Evolutionary conservation across 2,329 filamentous ascomycete genomes (phyloP), one percentile per base, ranked within the genome.

Genomic region (Arthrobotrys sinensis): DNA sequence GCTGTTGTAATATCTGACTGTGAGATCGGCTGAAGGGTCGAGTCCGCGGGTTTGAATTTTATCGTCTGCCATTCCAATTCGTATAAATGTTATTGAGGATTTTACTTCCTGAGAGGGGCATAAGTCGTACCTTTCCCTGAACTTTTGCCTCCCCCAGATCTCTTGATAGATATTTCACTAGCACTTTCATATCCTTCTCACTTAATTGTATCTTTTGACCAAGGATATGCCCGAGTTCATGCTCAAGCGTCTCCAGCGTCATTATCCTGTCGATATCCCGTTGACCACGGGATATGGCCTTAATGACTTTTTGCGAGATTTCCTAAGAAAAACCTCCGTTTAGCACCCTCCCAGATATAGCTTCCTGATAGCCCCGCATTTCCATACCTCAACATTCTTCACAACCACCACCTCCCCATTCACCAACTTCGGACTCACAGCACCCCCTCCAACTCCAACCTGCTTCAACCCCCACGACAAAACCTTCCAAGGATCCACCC

Each of bases 1-100:
- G 94, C 94, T 79, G 97, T 93, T 0, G 93, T 92, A 3, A 87
- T 86, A 85, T 99, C 96, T 81, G 96, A 91, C 72, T 90, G 86
- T 0, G 92, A 92, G 80, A 98, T 91, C 0, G 86, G 84, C 11
- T 83, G 81, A 0, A 84, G 82, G 0, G 83, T 80, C 64, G 89
- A 87, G 2, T 86, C 86, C 0, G 88, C 83, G 0, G 85, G 84
- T 81, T 89, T 91, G 83, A 98, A 91, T 83, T 92, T 94, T 81
- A 99, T 88, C 0, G 90, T 93, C 80, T 90, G 85, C 3, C 89
- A 82, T 93, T 90, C 81, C 38, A n/a, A 90, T 85, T 45, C 87
- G 81, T 69, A 83, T 80, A 83, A 80, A 70, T 68, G n/a, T 16
- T 16, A 62, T 45, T 34, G 43, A 12, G 57, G 21, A 60, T 38